phyloP scores from a whole-genome alignment of 1,284 basidiomycete genomes.

The Fomitiporia mediterranea region DNA sequence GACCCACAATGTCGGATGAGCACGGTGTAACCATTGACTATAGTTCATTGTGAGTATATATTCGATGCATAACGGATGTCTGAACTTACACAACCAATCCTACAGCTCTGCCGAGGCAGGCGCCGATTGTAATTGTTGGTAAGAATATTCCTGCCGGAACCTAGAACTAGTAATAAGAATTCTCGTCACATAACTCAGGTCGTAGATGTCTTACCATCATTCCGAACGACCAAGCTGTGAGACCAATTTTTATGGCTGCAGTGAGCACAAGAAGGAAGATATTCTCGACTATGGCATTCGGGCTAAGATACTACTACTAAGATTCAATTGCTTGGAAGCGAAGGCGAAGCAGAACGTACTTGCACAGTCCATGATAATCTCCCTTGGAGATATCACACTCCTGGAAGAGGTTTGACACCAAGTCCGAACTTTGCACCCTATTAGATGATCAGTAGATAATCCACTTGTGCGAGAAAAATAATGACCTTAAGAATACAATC shows the following conservation, averaged over 20 bases:
- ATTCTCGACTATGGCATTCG: conserved; percentile 59
- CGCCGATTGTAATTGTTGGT: conserved; percentile 69
- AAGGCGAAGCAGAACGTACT: conserved; percentile 38
- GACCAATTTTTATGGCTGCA: conserved; percentile 51
- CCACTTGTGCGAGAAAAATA: background rate
- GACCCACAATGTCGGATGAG: conserved; percentile 60
- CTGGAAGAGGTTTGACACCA: conserved; percentile 68
- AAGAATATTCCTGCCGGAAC: conserved; percentile 72
- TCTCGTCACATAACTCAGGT: background rate
- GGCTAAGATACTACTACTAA: conserved; percentile 34
- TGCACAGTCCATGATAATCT: conserved; percentile 72
- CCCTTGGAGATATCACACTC: conserved; percentile 62
- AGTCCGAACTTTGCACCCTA: conserved; percentile 64
- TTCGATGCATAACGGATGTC: background rate
- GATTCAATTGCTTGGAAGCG: background rate
- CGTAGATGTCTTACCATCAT: conserved; percentile 52
- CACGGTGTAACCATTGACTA: conserved; percentile 59
- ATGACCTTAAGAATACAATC: conserved; percentile 26
- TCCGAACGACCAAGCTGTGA: conserved; percentile 74
- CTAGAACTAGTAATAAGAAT: conserved; percentile 29
- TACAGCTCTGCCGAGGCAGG: conserved; percentile 62
- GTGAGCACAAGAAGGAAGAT: conserved; percentile 62
- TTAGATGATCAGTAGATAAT: background rate
- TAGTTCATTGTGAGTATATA: background rate
- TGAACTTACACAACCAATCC: conserved; percentile 60